Base-by-base conservation (phyloP, 352 stramenopile genomes). In the Hyaloperonospora brassicae region DNA sequence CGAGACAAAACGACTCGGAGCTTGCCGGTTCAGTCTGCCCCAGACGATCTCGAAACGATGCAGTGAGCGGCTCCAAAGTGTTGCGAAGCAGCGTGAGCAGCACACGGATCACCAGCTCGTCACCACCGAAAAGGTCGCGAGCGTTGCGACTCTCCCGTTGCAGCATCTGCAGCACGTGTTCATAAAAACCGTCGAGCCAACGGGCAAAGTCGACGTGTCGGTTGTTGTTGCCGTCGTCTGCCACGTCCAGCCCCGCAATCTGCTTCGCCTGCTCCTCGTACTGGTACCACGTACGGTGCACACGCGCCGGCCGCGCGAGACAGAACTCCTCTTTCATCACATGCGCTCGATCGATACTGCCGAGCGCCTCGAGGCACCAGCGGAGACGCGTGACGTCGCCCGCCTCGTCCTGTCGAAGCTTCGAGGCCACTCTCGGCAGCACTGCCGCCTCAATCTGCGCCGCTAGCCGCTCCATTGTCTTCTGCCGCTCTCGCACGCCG, bases 161-260 rank as follows among this genome's bases (percentile, higher is more conserved):
- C 23, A 90, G 50, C 73, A 87, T 78, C 4, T 55, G 59, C 14
- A 77, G 35, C 41, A 86, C 68, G 30, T 86, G 60, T 11, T 11
- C 50, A 52, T 87, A 89, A 17, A 89, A 89, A 0, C 27, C 56
- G 5, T 78, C 67, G 2, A 89, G 61, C 76, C 77, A 87, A 5
- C 12, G 43, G 4, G 53, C 41, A 50, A 86, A 81, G 0, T 1
- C 2, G 34, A 46, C 34, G 11, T 62, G 53, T 0, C 13, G 58
- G 21, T 59, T 44, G n/a, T 47, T 45, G 22, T 47, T 47, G 0
- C 17, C 17, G 17, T 52, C 55, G n/a, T 52, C 50, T 12, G 13
- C 27, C 17, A 17, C 17, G 17, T 17, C 17, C 27, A 34, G 27
- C 27, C 27, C 27, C 27, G 27, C 27, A 34, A 4, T 34, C 27